Base-by-base conservation (phyloP, 129 eudicot genomes). In the Apium graveolens region DNA sequence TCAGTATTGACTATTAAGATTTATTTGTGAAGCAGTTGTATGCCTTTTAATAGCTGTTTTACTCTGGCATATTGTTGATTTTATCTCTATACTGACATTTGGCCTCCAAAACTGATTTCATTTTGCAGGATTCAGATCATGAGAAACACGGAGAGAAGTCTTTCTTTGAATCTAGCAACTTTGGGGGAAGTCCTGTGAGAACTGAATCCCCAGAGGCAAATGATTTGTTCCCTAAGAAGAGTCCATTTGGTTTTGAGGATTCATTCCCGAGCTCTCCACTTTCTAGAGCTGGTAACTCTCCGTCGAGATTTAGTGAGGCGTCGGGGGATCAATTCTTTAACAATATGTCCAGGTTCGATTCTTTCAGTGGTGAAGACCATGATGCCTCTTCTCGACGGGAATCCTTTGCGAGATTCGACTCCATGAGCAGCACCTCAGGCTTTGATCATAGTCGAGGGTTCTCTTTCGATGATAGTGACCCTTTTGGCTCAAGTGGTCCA, bases 401-500 rank as follows among this genome's bases (percentile, higher is more conserved):
- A 39, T 44, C 86, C 44, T 88, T 75, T 51, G 44, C 87, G 38
- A 83, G 91, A 78, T 88, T 88, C 7, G 91, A 88, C 78, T 87
- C 91, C 60, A 84, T 86, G 55, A 82, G 77, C 81, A 82, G 86
- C 78, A 55, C 82, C 57, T 68, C 86, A 35, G 93, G 91, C 43
- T 89, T 87, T 76, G 98, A 88, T 35, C 92, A 86, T 71, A 84
- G 97, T 70, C 88, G 84, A 74, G 77, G 85, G 27, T 91, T 81
- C 81, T 89, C 96, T 27, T 94, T 94, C 73, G 97, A 94, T 32
- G 98, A 94, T 69, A 77, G 89, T 20, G 96, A 92, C 48, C 96
- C 98, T 2, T 94, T 94, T 35, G 97, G 98, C 24, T 88, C 98
- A 3, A 86, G 89, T 57, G 97, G 91, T 34, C 92, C 97, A 11